Percentiles rank a stretch among this genome's conserved stretches.
These are phyloP conservation scores for Fusarium vanettenii DNA, from an alignment of 2,329 filamentous ascomycete species.

Conservation along the genomic window DNA sequence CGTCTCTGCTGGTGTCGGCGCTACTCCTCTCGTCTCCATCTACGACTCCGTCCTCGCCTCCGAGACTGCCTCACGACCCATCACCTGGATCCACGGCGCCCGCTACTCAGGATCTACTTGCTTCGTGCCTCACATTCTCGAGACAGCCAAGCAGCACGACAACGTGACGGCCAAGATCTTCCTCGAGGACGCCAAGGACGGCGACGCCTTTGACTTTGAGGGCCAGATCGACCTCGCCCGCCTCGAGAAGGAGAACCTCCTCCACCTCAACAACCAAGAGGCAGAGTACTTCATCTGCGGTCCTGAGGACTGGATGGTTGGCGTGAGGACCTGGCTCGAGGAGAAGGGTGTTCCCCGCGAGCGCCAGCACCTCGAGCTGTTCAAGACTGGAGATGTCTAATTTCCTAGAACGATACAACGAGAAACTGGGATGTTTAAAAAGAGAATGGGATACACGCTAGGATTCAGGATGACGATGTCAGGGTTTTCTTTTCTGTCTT, in stretches of 20 bases:
- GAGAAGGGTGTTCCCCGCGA: conserved; percentile 66
- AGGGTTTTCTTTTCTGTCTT: neutral
- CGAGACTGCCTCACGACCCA: conserved; percentile 51
- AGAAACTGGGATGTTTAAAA: neutral
- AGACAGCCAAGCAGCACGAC: conserved; percentile 51
- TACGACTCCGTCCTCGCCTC: conserved; percentile 63
- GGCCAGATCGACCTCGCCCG: conserved; percentile 69
- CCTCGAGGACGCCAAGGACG: conserved; percentile 62
- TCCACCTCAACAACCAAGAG: conserved; percentile 65
- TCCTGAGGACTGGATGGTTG: conserved; percentile 76
- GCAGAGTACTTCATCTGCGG: conserved; percentile 81
- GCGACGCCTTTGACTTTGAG: conserved; percentile 68
- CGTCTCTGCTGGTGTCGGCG: conserved; percentile 75
- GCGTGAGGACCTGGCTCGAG: conserved; percentile 64
- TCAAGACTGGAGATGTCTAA: conserved; percentile 64
- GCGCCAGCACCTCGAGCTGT: conserved; percentile 75
- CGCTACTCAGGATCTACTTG: conserved; percentile 63
- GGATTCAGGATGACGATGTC: neutral
- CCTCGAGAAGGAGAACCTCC: conserved; percentile 61
- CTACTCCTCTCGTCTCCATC: conserved; percentile 75
- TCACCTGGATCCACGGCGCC: conserved; percentile 74
- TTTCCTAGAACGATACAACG: neutral
- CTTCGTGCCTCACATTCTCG: conserved; percentile 65
- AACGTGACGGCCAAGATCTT: conserved; percentile 64
- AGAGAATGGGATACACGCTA: neutral